Percentiles rank a stretch among this genome's conserved stretches.
Conservation (phyloP, 306 rosid genomes). For the Cicer arietinum region DNA sequence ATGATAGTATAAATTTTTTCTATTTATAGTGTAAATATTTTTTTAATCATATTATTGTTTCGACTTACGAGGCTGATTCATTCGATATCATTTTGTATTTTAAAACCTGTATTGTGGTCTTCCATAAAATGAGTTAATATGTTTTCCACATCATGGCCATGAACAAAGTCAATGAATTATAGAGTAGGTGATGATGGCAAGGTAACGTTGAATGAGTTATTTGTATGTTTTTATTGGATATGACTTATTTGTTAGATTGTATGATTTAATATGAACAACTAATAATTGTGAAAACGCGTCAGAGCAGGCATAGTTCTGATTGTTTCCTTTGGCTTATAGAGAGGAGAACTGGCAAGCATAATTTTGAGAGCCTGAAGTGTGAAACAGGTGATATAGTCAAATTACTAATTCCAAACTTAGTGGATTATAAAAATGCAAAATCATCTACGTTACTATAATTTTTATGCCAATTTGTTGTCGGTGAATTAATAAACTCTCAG, state of each 20-base stretch:
- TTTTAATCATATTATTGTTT: neutral
- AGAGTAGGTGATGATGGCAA: slow-evolving; percentile 20
- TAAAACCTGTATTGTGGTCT: slow-evolving; percentile 16
- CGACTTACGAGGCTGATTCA: neutral
- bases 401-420: slow-evolving; percentile 12
- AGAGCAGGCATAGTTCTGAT: slow-evolving; percentile 13
- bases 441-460: too few relatives aligned
- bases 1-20: too few relatives aligned
- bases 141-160: neutral
- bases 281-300: slow-evolving; percentile 35
- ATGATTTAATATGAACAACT: neutral
- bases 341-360: neutral
- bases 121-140: neutral
- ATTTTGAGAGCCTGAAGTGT: neutral
- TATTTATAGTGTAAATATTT: too few relatives aligned
- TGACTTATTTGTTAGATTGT: neutral
- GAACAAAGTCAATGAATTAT: slow-evolving; percentile 37
- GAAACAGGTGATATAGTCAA: slow-evolving; percentile 33
- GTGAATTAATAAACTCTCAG: too few relatives aligned
- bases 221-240: neutral
- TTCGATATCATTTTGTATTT: neutral
- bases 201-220: neutral
- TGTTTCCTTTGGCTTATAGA: neutral
- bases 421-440: too few relatives aligned
- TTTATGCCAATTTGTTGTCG: too few relatives aligned